phyloP scores from a whole-genome alignment of 805 yeast species.

The Candida berthetii region DNA sequence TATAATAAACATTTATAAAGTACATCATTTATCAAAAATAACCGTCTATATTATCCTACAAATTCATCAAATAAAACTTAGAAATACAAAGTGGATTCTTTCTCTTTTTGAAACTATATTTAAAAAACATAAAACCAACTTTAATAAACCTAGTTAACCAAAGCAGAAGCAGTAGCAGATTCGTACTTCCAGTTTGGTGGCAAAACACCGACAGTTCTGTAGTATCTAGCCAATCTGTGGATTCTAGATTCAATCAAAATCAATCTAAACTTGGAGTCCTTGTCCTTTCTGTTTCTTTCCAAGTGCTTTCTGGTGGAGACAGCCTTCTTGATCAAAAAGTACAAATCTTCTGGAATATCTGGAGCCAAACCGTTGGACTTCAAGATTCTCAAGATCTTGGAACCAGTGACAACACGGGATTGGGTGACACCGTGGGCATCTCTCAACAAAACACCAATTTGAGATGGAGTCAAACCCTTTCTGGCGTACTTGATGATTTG shows the following conservation, averaged over 20 bases:
- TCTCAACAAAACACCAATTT: conserved; percentile 98
- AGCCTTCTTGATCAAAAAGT: conserved; percentile 99
- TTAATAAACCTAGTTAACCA: conserved; percentile 73
- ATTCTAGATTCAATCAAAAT: conserved; percentile 99
- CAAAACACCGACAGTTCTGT: conserved; percentile 98
- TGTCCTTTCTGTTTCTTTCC: conserved; percentile 99
- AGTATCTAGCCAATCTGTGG: conserved; percentile 99
- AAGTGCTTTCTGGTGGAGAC: conserved; percentile 99
- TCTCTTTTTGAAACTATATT: too few relatives aligned
- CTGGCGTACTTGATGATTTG: conserved; percentile 99
- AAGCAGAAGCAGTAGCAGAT: conserved; percentile 99
- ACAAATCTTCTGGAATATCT: conserved; percentile 99
- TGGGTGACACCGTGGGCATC: conserved; percentile 99
- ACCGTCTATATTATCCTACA: too few relatives aligned
- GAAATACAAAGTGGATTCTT: neutral
- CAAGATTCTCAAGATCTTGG: conserved; percentile 98
- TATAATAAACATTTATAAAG: too few relatives aligned
- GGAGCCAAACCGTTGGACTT: conserved; percentile 99
- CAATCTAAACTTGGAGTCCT: conserved; percentile 99
- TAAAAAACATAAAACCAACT: too few relatives aligned
- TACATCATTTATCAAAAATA: too few relatives aligned
- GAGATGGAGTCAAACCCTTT: conserved; percentile 99
- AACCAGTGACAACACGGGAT: conserved; percentile 95
- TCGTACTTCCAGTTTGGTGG: conserved; percentile 99
- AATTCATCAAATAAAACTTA: neutral